Conservation (phyloP, 257 asterid genomes). For the Ehretia macrophylla region DNA sequence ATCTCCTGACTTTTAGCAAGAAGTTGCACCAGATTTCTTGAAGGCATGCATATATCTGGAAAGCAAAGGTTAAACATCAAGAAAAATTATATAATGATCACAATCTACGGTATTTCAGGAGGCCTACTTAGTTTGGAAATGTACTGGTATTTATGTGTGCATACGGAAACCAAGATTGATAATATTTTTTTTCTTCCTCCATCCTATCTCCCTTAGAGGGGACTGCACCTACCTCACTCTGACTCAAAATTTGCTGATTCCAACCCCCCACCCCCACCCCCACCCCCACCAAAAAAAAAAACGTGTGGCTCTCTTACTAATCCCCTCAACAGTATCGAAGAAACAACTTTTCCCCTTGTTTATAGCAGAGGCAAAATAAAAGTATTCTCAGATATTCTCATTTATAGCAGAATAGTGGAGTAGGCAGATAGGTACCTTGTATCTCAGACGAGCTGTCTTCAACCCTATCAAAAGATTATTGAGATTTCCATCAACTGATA, state of each 20-base stretch:
- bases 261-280: too few species aligned
- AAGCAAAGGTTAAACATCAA: background rate
- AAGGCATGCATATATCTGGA: too few species aligned
- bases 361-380: background rate
- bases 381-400: background rate
- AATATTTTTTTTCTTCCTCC: too few species aligned
- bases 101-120: background rate
- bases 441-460: slow-evolving; percentile 54
- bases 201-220: background rate
- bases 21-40: too few species aligned
- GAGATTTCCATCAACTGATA: slow-evolving; percentile 39
- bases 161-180: too few species aligned
- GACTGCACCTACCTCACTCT: background rate
- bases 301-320: too few species aligned
- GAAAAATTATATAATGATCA: background rate
- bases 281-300: too few species aligned
- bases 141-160: background rate
- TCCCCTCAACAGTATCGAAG: too few species aligned
- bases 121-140: background rate
- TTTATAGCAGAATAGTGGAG: background rate
- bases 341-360: too few species aligned
- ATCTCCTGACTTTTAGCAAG: background rate
- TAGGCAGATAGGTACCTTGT: slow-evolving; percentile 40
- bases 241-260: too few species aligned
- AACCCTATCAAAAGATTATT: slow-evolving; percentile 60